Evolutionary conservation across 352 stramenopile genomes (phyloP).

Genomic region (Elongisporangium undulatum): DNA sequence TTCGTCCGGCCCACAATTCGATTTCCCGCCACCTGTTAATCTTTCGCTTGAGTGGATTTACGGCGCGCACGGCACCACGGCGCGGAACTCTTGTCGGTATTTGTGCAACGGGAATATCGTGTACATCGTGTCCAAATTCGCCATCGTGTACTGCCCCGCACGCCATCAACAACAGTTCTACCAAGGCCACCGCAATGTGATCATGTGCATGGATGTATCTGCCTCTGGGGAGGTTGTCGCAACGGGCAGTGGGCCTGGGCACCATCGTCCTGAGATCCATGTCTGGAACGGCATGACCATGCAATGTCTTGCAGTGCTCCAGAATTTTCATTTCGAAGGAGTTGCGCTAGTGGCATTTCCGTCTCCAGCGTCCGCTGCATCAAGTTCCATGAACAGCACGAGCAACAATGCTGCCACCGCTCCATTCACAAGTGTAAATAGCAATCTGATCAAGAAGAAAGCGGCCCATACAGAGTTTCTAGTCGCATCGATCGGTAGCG

Average conservation of each 20-base stretch:
- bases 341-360: conserved; percentile 54
- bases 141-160: conserved; percentile 58
- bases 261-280: conserved; percentile 44
- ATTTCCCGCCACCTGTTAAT: conserved; percentile 57
- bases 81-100: conserved; percentile 45
- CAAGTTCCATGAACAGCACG: conserved; percentile 27
- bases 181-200: conserved; percentile 45
- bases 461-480: conserved; percentile 47
- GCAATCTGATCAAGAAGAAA: conserved; percentile 49
- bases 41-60: conserved; percentile 77
- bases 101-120: conserved; percentile 52
- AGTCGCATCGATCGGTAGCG: conserved; percentile 59
- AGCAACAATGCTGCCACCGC: conserved; percentile 19
- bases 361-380: conserved; percentile 39
- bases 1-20: conserved; percentile 2
- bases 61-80: conserved; percentile 40
- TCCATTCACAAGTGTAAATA: conserved; percentile 28
- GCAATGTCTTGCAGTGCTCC: conserved; percentile 64
- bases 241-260: conserved; percentile 29
- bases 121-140: conserved; percentile 74
- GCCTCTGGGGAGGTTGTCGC: conserved; percentile 55
- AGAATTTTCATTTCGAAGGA: conserved; percentile 55
- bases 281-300: conserved; percentile 62
- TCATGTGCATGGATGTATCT: conserved; percentile 63
- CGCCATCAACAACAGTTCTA: conserved; percentile 73